Conservation (phyloP, 208 protist species). For the Borovskyia barvae region DNA sequence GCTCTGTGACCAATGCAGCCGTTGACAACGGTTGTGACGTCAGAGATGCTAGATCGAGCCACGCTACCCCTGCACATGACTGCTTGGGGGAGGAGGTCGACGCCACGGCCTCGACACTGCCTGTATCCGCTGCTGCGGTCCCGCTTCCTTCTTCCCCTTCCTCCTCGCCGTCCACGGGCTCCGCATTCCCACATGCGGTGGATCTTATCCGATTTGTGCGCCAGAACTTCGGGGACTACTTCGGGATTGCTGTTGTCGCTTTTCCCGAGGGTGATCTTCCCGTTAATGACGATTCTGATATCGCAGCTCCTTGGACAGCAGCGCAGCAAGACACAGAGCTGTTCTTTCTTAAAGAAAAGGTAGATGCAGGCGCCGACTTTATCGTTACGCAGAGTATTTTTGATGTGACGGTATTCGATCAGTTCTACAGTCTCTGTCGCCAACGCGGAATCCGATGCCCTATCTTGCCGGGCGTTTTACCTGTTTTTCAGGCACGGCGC, state of each 20-base stretch:
- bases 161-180: background rate
- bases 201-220: slow-evolving; percentile 92
- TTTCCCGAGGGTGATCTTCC: slow-evolving; percentile 64
- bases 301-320: background rate
- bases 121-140: background rate
- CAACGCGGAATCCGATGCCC: slow-evolving; percentile 79
- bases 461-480: slow-evolving; percentile 90
- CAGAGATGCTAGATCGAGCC: background rate
- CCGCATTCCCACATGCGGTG: slow-evolving; percentile 78
- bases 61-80: background rate
- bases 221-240: slow-evolving; percentile 91
- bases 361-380: slow-evolving; percentile 93
- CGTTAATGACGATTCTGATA: slow-evolving; percentile 14
- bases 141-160: background rate
- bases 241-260: slow-evolving; percentile 86
- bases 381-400: slow-evolving; percentile 96
- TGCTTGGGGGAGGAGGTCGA: background rate
- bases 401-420: slow-evolving; percentile 70
- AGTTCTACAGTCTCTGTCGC: slow-evolving; percentile 68
- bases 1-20: slow-evolving; percentile 22
- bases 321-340: slow-evolving; percentile 61
- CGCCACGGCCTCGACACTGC: background rate
- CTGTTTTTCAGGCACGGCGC: slow-evolving; percentile 55
- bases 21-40: background rate
- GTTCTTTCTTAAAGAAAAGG: slow-evolving; percentile 86